Conservation (phyloP, 2,329 filamentous ascomycete genomes). For the Sporothrix brunneoviolacea region DNA sequence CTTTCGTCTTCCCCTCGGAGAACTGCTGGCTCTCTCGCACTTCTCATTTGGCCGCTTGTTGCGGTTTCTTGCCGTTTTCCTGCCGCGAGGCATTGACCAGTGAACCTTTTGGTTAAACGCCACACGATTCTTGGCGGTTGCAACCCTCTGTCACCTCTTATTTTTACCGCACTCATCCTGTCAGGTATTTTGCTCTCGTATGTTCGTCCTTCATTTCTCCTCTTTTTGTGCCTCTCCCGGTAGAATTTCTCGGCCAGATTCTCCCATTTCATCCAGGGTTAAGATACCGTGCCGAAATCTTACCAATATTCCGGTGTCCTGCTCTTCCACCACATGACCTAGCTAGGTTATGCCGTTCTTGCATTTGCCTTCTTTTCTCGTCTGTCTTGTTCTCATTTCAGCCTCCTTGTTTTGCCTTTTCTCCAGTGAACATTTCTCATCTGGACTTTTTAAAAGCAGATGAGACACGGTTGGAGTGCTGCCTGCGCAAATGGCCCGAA, state of each 20-base stretch:
- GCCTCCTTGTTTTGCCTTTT: too few relatives aligned
- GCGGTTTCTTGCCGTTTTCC: not conserved
- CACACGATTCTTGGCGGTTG: slow-evolving; percentile 6
- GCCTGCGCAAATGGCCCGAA: too few relatives aligned
- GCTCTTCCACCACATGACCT: too few relatives aligned
- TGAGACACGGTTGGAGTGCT: too few relatives aligned
- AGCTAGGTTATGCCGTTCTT: too few relatives aligned
- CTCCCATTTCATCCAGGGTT: not conserved
- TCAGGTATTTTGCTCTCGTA: not conserved
- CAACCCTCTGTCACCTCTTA: not conserved
- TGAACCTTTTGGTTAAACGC: not conserved
- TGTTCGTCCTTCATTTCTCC: not conserved
- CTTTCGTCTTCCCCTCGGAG: not conserved
- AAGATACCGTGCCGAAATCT: not conserved
- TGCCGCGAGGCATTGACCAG: slow-evolving; percentile 4
- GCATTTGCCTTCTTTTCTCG: not conserved
- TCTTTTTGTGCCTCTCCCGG: not conserved
- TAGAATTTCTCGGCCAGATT: slow-evolving; percentile 2
- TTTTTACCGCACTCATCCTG: not conserved
- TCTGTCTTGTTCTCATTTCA: not conserved
- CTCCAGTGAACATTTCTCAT: too few relatives aligned
- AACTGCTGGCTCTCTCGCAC: too few relatives aligned
- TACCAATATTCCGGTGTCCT: not conserved
- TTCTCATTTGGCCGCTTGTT: not conserved
- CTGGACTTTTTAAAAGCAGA: too few relatives aligned